Base-by-base conservation (phyloP, 495 filamentous ascomycete species). In the Chaetomium tenue region DNA sequence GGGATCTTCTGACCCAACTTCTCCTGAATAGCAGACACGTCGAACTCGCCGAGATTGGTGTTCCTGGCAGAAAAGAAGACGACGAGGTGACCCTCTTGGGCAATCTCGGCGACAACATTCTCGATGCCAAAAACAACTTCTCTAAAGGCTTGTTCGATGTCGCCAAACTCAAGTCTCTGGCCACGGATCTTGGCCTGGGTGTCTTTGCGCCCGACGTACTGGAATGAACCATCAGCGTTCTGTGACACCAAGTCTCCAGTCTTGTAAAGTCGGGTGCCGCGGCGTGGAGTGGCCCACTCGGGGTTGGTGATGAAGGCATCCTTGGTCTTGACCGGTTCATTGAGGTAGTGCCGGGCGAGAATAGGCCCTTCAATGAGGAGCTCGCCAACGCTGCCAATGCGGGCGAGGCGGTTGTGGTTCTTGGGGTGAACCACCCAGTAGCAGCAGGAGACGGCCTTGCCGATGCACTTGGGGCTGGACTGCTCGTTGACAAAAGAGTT, bases 171-270 rank as follows among this genome's bases (percentile, higher is more conserved):
- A 61, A 90, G 83, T 6, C 87, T 78, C 65, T 88, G 85, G 3
- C 87, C 87, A 22, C 84, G 82, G 11, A 90, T 74, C 70, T 90
- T 90, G 30, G 88, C 83, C 64, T 88, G 86, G 16, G 83, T 82
- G 57, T 89, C 87, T 58, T 82, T 84, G 16, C 87, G 81, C 7
- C 85, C 84, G 23, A 89, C 73, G 72, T 86, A 88, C 46, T 79
- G 77, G n/a, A 88, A 72, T 0, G 83, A 77, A 6, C 85, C 84
- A n/a, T 84, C 82, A 30, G 81, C 76, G 33, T 81, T 75, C 62
- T 89, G 88, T 30, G 80, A 77, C 9, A 86, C 86, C 33, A 89
- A 68, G 68, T 90, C 87, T 5, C 87, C 87, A 1, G 87, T 89
- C 72, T 87, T 88, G 71, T 91, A 91, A 20, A 90, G 73, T 54